Conservation (phyloP, 208 protist genomes). For the Trypanosoma platydactyli region DNA sequence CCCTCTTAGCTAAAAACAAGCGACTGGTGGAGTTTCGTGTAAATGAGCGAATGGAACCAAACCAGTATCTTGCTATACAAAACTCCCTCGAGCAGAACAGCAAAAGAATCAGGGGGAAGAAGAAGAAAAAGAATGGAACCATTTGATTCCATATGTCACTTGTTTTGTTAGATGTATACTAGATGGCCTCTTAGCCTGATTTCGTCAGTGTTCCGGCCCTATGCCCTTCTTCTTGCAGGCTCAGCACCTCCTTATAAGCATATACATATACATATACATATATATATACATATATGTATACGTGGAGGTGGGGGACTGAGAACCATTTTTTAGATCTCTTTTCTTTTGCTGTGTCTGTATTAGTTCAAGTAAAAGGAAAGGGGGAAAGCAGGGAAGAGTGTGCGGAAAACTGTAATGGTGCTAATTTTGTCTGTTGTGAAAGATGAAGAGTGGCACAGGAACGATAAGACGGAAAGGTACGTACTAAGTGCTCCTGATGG, state of each 20-base stretch:
- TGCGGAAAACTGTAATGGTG: slow-evolving; percentile 20
- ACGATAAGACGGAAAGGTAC: slow-evolving; percentile 23
- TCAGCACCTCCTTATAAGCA: neutral
- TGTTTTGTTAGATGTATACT: slow-evolving; percentile 9
- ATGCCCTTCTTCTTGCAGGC: too few species aligned
- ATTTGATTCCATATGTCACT: neutral
- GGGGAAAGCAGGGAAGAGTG: neutral
- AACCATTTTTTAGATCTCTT: neutral
- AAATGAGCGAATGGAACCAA: slow-evolving; percentile 61
- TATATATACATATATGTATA: too few species aligned
- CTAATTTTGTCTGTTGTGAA: slow-evolving; percentile 25
- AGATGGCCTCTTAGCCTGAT: neutral
- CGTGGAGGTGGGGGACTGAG: too few species aligned
- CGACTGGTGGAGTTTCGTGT: slow-evolving; percentile 48
- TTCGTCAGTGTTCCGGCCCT: too few species aligned
- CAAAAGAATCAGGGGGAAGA: slow-evolving; percentile 38
- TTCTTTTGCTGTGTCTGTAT: neutral
- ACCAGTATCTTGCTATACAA: slow-evolving; percentile 64
- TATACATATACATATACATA: neutral
- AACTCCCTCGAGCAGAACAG: slow-evolving; percentile 46
- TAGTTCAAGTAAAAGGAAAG: neutral
- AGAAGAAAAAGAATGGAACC: slow-evolving; percentile 26
- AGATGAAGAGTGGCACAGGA: slow-evolving; percentile 2
- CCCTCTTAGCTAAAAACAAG: slow-evolving; percentile 55
- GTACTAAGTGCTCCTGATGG: slow-evolving; percentile 15